These are phyloP conservation scores for Penicillium sp. DNA, from an alignment of 2,329 filamentous ascomycete species.

Conservation along the genomic window DNA sequence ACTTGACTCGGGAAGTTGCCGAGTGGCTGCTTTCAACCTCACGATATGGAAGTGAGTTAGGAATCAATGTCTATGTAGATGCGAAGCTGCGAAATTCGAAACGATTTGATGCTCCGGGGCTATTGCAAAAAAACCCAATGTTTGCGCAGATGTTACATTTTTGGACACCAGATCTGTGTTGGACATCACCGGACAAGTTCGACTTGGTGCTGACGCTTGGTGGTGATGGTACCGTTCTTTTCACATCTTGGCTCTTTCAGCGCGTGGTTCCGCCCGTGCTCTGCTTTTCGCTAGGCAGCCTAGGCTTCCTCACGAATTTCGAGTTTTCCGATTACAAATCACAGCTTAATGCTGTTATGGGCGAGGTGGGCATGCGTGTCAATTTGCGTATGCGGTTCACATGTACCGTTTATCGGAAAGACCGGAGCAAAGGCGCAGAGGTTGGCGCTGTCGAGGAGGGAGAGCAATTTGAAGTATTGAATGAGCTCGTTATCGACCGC, in stretches of 20 bases:
- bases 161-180: conserved; percentile 96
- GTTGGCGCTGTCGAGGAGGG: conserved; percentile 72
- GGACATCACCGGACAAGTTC: conserved; percentile 89
- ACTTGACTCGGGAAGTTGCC: conserved; percentile 81
- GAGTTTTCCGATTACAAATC: conserved; percentile 87
- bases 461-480: conserved; percentile 96
- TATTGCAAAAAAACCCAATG: conserved; percentile 70
- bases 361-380: conserved; percentile 91
- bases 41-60: conserved; percentile 82
- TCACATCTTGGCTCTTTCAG: conserved; percentile 96
- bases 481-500: conserved; percentile 96
- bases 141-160: conserved; percentile 85
- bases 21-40: conserved; percentile 86
- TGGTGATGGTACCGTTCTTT: conserved; percentile 95
- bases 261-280: conserved; percentile 89
- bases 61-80: conserved; percentile 97
- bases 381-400: conserved; percentile 99
- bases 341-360: conserved; percentile 86
- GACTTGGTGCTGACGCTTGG: conserved; percentile 91
- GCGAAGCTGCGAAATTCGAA: conserved; percentile 85
- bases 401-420: conserved; percentile 87
- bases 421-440: conserved; percentile 44
- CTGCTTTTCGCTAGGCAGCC: conserved; percentile 84
- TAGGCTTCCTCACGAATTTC: conserved; percentile 96
- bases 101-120: conserved; percentile 74